A percentile compares a stretch with the other conserved stretches of the same genome.
Evolutionary conservation across 163 green algal genomes (phyloP).

Genomic region (Scenedesmus sp.): DNA sequence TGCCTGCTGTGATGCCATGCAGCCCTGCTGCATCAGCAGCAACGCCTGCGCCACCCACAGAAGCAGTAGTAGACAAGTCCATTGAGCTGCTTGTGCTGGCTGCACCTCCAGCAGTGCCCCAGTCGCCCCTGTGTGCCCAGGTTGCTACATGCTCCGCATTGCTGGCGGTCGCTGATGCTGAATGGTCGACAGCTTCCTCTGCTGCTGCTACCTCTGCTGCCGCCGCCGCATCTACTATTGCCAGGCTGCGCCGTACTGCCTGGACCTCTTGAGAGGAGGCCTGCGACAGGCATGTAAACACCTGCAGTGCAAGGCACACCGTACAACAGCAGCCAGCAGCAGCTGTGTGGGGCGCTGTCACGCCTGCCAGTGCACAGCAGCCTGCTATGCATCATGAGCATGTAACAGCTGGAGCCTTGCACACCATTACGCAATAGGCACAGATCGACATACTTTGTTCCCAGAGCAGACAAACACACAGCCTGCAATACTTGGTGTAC

Average conservation of each 20-base stretch:
- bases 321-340: neutral
- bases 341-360: neutral
- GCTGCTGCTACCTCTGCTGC: constrained; percentile 27
- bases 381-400: too few relatives aligned
- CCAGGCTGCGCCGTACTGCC: constrained; percentile 27
- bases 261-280: neutral
- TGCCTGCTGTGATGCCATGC: neutral
- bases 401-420: neutral
- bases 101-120: neutral
- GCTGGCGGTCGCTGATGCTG: neutral
- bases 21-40: neutral
- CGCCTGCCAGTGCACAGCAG: neutral
- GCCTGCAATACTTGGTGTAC: neutral
- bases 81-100: constrained; percentile 36
- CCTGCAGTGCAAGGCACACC: neutral
- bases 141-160: constrained; percentile 19
- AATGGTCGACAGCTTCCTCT: neutral
- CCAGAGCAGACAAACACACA: neutral
- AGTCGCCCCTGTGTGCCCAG: constrained; percentile 17
- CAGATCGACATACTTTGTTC: neutral
- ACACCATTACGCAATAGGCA: neutral
- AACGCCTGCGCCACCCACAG: neutral
- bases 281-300: constrained; percentile 28
- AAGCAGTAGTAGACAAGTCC: constrained; percentile 18
- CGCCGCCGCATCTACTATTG: constrained; percentile 19